Evolutionary conservation across 495 filamentous ascomycete genomes (phyloP).

Genomic region (Corynascus novoguineensis): DNA sequence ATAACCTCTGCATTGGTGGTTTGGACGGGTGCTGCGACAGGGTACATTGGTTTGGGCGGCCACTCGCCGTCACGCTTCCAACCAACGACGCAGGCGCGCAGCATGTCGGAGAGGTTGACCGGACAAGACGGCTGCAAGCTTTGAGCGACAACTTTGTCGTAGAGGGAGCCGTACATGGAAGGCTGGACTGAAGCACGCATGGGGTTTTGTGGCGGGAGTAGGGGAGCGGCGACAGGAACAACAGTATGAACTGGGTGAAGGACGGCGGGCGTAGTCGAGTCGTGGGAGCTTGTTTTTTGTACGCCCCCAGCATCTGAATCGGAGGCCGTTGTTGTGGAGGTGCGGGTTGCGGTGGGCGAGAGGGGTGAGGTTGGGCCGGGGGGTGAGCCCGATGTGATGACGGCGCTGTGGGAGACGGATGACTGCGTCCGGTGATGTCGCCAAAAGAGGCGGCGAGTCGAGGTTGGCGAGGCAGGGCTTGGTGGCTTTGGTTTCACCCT

Average conservation of each 20-base stretch:
- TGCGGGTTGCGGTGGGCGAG: slow-evolving; percentile 19
- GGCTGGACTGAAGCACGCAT: slow-evolving; percentile 70
- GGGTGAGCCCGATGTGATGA: slow-evolving; percentile 14
- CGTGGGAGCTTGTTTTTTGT: slow-evolving; percentile 17
- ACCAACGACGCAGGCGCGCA: slow-evolving; percentile 75
- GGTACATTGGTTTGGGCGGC: slow-evolving; percentile 61
- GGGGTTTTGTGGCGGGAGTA: slow-evolving; percentile 61
- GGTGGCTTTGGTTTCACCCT: slow-evolving; percentile 36
- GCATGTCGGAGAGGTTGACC: slow-evolving; percentile 77
- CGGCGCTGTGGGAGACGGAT: slow-evolving; percentile 27
- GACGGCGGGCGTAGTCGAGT: slow-evolving; percentile 5
- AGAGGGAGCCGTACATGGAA: slow-evolving; percentile 71
- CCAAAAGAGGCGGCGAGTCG: slow-evolving; percentile 27
- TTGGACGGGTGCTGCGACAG: slow-evolving; percentile 29
- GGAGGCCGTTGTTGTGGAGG: slow-evolving; percentile 19
- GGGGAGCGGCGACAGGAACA: slow-evolving; percentile 57
- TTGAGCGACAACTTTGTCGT: slow-evolving; percentile 78
- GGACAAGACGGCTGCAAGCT: slow-evolving; percentile 74
- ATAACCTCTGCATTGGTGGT: slow-evolving; percentile 26
- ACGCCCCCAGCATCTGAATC: slow-evolving; percentile 19
- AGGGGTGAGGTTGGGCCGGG: slow-evolving; percentile 22
- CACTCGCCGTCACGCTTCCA: slow-evolving; percentile 95
- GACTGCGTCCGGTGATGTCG: slow-evolving; percentile 28
- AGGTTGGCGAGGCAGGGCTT: slow-evolving; percentile 30
- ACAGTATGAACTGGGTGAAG: slow-evolving; percentile 43